phyloP scores from a whole-genome alignment of 2,329 filamentous ascomycete species.

The Stromatinia cepivora region DNA sequence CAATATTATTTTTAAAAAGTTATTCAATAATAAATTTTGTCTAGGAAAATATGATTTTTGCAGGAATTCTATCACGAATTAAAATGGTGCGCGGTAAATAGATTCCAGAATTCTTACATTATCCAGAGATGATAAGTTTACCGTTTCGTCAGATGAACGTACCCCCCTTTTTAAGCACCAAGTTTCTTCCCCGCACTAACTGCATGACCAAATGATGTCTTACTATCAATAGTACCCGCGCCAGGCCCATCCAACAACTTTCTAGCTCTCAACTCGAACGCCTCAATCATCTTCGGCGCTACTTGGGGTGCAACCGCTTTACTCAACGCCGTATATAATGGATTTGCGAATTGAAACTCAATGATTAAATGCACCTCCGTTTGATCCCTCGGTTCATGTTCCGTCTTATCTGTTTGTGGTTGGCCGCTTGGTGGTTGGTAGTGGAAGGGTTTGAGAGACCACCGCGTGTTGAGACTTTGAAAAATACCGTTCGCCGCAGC shows the following conservation, averaged over 20 bases:
- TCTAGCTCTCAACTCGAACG: conserved; percentile 81
- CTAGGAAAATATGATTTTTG: too few species aligned
- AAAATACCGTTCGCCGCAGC: conserved; percentile 56
- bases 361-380: conserved; percentile 77
- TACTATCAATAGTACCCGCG: conserved; percentile 18
- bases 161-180: conserved; percentile 1
- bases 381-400: conserved; percentile 44
- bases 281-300: conserved; percentile 84
- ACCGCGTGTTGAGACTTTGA: conserved; percentile 67
- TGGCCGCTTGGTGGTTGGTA: conserved; percentile 47
- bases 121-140: not conserved
- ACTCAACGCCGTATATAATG: conserved; percentile 82
- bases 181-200: conserved; percentile 23
- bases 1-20: too few species aligned
- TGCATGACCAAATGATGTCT: conserved; percentile 14
- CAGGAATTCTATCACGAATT: too few species aligned
- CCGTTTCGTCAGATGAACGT: not conserved
- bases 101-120: too few species aligned
- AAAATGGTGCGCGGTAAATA: too few species aligned
- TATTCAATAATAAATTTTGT: too few species aligned
- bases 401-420: conserved; percentile 37
- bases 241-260: conserved; percentile 49
- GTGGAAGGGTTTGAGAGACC: conserved; percentile 59
- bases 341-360: conserved; percentile 82
- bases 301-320: conserved; percentile 80